Conservation (phyloP, 1,139 yeast genomes). For the Suhomyces choctaworum region DNA sequence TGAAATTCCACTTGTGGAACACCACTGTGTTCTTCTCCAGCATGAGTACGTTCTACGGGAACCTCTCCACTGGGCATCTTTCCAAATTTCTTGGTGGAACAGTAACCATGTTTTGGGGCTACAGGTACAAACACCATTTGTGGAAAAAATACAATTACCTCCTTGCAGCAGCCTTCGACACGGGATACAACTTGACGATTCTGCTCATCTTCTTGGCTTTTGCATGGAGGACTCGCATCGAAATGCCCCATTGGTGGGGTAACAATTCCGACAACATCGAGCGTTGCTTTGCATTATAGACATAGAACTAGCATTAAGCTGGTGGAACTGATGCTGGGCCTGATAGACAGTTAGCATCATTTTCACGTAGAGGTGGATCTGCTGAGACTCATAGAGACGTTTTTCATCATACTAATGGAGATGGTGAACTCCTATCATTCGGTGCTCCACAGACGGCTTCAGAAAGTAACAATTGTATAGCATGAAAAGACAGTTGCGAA, state of each 20-base stretch:
- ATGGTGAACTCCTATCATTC: too few relatives aligned
- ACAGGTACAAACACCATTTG: slow-evolving; percentile 32
- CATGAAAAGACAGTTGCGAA: too few relatives aligned
- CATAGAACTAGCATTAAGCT: background rate
- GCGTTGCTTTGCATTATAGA: slow-evolving; percentile 36
- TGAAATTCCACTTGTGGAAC: slow-evolving; percentile 44
- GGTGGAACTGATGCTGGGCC: too few relatives aligned
- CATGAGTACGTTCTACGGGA: slow-evolving; percentile 50
- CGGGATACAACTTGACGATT: slow-evolving; percentile 47
- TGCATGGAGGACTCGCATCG: slow-evolving; percentile 30
- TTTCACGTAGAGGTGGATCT: too few relatives aligned
- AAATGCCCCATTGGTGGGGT: slow-evolving; percentile 53
- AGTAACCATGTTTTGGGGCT: slow-evolving; percentile 46
- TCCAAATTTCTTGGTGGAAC: slow-evolving; percentile 51
- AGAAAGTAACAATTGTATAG: too few relatives aligned
- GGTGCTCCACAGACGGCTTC: too few relatives aligned
- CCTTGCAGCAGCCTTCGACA: slow-evolving; percentile 51
- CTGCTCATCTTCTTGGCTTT: slow-evolving; percentile 38
- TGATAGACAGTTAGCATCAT: too few relatives aligned
- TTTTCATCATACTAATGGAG: too few relatives aligned
- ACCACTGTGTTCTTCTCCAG: slow-evolving; percentile 51
- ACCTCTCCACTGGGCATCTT: slow-evolving; percentile 50
- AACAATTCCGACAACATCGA: slow-evolving; percentile 43
- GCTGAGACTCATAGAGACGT: too few relatives aligned
- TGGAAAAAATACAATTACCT: slow-evolving; percentile 49